Conservation (phyloP, 257 asterid species). For the Nicotiana knightiana region DNA sequence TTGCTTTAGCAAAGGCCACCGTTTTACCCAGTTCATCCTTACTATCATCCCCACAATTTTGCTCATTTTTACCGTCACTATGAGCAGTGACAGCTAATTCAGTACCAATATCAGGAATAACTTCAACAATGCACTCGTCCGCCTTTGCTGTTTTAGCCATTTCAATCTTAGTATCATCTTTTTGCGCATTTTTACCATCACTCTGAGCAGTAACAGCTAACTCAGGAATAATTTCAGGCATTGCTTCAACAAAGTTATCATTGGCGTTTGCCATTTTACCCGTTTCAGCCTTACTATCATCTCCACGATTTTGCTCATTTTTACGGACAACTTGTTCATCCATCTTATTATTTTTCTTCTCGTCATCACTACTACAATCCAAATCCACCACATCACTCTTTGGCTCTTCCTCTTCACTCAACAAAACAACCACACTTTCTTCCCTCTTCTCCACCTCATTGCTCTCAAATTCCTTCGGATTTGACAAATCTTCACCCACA, state of each 20-base stretch:
- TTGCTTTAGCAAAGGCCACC: constrained; percentile 1
- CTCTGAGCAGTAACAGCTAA: background rate
- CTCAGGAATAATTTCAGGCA: background rate
- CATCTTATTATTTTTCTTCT: constrained; percentile 8
- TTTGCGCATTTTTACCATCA: background rate
- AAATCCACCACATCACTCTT: constrained; percentile 32
- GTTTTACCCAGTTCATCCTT: background rate
- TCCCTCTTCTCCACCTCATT: background rate
- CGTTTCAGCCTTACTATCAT: background rate
- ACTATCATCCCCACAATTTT: background rate
- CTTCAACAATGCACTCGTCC: background rate
- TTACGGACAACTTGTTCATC: background rate
- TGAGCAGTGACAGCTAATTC: background rate
- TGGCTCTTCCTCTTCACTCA: constrained; percentile 25
- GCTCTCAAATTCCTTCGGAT: constrained; percentile 16
- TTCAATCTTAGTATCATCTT: background rate
- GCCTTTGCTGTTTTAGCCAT: background rate
- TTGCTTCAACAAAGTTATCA: constrained; percentile 4
- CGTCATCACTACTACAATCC: constrained; percentile 24
- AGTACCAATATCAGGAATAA: background rate
- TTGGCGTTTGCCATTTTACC: background rate
- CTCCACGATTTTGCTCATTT: background rate
- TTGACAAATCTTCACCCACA: constrained; percentile 21
- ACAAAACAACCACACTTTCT: background rate
- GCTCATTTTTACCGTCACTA: background rate